These are phyloP conservation scores for Beauveria sp. DNA, from an alignment of 2,329 filamentous ascomycete genomes.

Conservation along the genomic window DNA sequence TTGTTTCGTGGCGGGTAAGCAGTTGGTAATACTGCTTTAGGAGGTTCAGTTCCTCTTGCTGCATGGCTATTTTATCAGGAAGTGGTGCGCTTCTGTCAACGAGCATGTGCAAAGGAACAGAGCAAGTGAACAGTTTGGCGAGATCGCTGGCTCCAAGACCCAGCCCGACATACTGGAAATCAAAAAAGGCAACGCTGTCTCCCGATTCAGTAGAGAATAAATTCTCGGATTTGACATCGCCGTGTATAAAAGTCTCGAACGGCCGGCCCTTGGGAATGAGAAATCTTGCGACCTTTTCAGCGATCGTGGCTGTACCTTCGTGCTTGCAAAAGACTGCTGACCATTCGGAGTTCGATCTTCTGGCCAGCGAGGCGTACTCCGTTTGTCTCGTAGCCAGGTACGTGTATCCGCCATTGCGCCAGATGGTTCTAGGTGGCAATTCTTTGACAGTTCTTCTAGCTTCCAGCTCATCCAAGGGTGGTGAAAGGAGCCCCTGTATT, in stretches of 20 bases:
- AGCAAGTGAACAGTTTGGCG: constrained; percentile 60
- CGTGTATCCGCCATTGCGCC: constrained; percentile 62
- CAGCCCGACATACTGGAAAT: constrained; percentile 61
- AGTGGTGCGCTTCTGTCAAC: constrained; percentile 20
- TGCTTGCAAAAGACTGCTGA: constrained; percentile 36
- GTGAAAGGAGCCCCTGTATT: constrained; percentile 34
- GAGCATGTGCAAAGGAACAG: constrained; percentile 49
- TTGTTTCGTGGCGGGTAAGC: constrained; percentile 18
- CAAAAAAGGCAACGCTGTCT: constrained; percentile 53
- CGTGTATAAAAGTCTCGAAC: constrained; percentile 54
- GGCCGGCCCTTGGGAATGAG: constrained; percentile 37
- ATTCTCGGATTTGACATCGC: constrained; percentile 64
- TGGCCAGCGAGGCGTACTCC: constrained; percentile 44
- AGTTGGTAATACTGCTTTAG: constrained; percentile 39
- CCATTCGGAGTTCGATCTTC: constrained; percentile 48
- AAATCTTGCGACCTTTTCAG: constrained; percentile 45
- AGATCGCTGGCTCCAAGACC: constrained; percentile 59
- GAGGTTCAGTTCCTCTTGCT: constrained; percentile 40
- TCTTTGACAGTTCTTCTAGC: constrained; percentile 18
- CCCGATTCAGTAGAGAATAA: constrained; percentile 48
- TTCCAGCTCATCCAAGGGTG: constrained; percentile 48
- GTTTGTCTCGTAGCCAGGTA: constrained; percentile 55
- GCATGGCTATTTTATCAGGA: constrained; percentile 37
- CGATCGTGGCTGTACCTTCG: constrained; percentile 27
- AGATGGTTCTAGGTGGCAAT: constrained; percentile 29